These are phyloP conservation scores for Purpureocillium lavendulum DNA, from an alignment of 2,329 filamentous ascomycete species.

Conservation along the genomic window DNA sequence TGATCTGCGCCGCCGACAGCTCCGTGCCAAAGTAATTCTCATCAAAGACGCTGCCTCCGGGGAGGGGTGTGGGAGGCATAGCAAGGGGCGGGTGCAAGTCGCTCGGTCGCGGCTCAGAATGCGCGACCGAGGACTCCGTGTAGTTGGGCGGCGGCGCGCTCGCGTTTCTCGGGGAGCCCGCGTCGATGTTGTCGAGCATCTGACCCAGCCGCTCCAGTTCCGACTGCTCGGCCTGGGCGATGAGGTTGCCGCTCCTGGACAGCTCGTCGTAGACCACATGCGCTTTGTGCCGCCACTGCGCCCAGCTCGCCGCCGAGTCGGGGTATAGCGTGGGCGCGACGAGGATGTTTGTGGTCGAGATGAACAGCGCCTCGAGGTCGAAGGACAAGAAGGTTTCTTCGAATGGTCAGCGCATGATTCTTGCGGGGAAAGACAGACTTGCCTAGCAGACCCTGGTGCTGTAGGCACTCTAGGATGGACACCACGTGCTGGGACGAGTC, in stretches of 20 bases:
- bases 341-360: conserved; percentile 27
- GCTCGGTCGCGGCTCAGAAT: too few species aligned
- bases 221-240: conserved; percentile 29
- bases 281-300: conserved; percentile 26
- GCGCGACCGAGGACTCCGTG: too few species aligned
- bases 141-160: too few species aligned
- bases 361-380: conserved; percentile 32
- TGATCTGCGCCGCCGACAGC: conserved; percentile 22
- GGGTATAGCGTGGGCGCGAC: conserved; percentile 23
- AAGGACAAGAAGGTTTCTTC: conserved; percentile 34
- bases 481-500: conserved; percentile 15
- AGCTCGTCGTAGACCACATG: conserved; percentile 35
- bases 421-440: not conserved
- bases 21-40: conserved; percentile 1
- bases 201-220: conserved; percentile 32
- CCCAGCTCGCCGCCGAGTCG: conserved; percentile 17
- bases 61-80: too few species aligned
- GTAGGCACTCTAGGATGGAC: conserved; percentile 27
- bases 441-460: conserved; percentile 34
- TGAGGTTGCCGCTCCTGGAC: conserved; percentile 29
- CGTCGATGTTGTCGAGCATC: conserved; percentile 10
- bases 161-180: too few species aligned
- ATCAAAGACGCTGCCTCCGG: conserved; percentile 1
- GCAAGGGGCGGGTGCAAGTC: too few species aligned
- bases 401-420: not conserved